A percentile compares a stretch with the other conserved stretches of the same genome.
Evolutionary conservation across 352 stramenopile genomes (phyloP).

Genomic region (Elongisporangium undulatum): DNA sequence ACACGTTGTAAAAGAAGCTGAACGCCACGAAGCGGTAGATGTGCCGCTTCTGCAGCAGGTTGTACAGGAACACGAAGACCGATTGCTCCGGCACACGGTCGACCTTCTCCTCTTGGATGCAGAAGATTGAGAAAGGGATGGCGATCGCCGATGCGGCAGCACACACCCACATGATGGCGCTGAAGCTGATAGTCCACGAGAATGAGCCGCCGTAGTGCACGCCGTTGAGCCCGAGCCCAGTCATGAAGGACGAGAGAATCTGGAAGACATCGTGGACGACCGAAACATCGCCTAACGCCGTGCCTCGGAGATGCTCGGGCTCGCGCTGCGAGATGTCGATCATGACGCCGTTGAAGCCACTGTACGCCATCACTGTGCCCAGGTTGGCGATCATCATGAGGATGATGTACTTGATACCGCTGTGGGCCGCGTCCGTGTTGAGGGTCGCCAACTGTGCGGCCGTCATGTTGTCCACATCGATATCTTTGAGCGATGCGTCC

Average conservation of each 20-base stretch:
- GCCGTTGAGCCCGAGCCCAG: conserved; percentile 36
- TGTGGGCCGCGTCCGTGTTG: conserved; percentile 31
- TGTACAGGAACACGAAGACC: conserved; percentile 27
- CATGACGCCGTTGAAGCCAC: conserved; percentile 56
- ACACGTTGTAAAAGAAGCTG: conserved; percentile 37
- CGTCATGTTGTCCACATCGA: conserved; percentile 23
- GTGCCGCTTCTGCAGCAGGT: conserved; percentile 32
- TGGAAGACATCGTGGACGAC: conserved; percentile 26
- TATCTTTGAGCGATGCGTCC: conserved; percentile 17
- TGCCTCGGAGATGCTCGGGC: conserved; percentile 24
- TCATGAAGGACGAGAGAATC: conserved; percentile 35
- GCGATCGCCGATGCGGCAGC: conserved; percentile 18
- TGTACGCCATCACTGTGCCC: conserved; percentile 71
- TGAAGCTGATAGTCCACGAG: conserved; percentile 49
- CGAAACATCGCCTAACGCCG: conserved; percentile 27
- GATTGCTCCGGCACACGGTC: conserved; percentile 10
- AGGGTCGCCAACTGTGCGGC: conserved; percentile 22
- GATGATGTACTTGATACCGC: conserved; percentile 43
- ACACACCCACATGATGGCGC: conserved; percentile 41
- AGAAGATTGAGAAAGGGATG: conserved; percentile 29
- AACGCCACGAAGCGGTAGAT: conserved; percentile 47
- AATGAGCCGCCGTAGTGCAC: conserved; percentile 43
- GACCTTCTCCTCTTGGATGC: conserved; percentile 29
- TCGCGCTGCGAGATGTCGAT: conserved; percentile 52
- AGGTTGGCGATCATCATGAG: conserved; percentile 71